Conservation (phyloP, 164 flowering plant genomes). For the Magnolia sinica region DNA sequence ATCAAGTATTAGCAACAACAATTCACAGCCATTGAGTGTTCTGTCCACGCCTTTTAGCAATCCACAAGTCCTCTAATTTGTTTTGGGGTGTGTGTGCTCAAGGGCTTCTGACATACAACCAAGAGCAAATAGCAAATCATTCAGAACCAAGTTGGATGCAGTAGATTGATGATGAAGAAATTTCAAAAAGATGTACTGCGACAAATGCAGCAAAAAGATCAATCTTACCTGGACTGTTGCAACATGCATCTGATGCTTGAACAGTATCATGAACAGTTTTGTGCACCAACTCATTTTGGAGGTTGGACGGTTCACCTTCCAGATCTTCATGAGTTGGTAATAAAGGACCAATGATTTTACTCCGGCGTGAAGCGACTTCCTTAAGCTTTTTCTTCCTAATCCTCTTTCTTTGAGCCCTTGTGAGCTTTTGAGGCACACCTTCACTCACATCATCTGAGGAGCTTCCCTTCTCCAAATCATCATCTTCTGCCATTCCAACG, state of each 20-base stretch:
- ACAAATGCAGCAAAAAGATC: background rate
- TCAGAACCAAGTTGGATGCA: background rate
- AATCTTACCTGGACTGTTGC: conserved; percentile 20
- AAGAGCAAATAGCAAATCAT: background rate
- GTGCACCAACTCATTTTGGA: conserved; percentile 15
- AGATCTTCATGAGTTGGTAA: conserved; percentile 18
- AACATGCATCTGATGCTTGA: background rate
- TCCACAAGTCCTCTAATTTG: conserved; percentile 39
- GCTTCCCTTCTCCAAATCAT: conserved; percentile 16
- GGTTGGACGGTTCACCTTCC: conserved; percentile 14
- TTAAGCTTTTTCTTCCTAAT: conserved; percentile 47
- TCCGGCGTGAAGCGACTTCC: conserved; percentile 34
- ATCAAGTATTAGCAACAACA: background rate
- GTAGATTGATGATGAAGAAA: background rate
- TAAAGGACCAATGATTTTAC: conserved; percentile 48
- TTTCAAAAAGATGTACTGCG: background rate
- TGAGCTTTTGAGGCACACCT: conserved; percentile 30
- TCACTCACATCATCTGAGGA: conserved; percentile 21
- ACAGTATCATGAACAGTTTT: conserved; percentile 18
- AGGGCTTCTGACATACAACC: conserved; percentile 14
- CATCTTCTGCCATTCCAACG: conserved; percentile 12
- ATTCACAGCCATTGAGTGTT: background rate
- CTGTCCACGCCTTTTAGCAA: conserved; percentile 25
- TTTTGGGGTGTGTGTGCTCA: conserved; percentile 10
- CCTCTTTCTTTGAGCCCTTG: conserved; percentile 61